Conservation (phyloP, 75 land plant species). For the Selaginella tamariscina region DNA sequence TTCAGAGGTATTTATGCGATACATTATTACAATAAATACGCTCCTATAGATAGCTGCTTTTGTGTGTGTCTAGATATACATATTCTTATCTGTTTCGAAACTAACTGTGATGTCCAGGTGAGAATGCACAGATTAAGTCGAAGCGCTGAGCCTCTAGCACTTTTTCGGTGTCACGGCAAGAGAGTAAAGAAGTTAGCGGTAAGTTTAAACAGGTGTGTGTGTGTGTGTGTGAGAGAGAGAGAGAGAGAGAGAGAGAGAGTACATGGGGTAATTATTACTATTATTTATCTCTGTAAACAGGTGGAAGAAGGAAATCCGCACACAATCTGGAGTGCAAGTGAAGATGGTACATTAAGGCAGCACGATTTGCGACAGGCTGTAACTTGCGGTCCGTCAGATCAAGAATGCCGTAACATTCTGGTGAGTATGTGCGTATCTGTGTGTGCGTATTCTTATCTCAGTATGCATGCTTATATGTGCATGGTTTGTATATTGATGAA, state of each 20-base stretch:
- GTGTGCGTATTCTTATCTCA: no score
- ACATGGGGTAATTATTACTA: no score
- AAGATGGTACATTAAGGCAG: constrained; percentile 97
- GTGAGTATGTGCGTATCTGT: no score
- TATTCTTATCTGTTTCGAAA: neutral
- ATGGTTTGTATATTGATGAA: no score
- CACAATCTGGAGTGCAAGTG: constrained; percentile 99
- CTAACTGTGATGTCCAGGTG: constrained; percentile 42
- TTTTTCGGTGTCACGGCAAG: constrained; percentile 80
- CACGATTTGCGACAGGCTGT: constrained; percentile 84
- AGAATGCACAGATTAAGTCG: constrained; percentile 67
- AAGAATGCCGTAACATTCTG: constrained; percentile 88
- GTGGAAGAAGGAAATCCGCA: constrained; percentile 97
- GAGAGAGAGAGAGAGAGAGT: no score
- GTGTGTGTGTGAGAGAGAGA: no score
- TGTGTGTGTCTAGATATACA: neutral
- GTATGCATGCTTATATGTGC: no score
- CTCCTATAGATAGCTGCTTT: neutral
- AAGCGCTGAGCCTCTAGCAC: constrained; percentile 39
- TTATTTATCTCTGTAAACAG: constrained; percentile 21
- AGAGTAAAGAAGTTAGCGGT: constrained; percentile 97
- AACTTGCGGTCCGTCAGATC: constrained; percentile 63
- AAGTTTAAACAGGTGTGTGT: constrained; percentile 18
- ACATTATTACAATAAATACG: no score
- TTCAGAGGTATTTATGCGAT: no score